phyloP scores from a whole-genome alignment of 179 eudicot species.

The Heliamphora pulchella region DNA sequence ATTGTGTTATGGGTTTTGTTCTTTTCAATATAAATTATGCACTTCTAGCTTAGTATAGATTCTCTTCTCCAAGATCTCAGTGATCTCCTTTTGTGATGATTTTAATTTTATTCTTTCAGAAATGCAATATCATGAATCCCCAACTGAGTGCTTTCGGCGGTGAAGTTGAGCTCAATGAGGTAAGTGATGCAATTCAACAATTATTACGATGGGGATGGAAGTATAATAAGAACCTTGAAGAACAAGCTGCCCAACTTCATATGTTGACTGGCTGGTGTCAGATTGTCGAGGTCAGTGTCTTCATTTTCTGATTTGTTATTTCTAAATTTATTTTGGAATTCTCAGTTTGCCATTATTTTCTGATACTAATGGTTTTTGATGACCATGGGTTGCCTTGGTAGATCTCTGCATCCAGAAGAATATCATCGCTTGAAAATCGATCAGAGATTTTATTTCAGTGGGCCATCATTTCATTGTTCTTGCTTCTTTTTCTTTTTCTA shows the following conservation, averaged over 20 bases:
- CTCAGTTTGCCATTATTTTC: neutral
- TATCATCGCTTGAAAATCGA: slow-evolving; percentile 61
- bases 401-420: slow-evolving; percentile 84
- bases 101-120: slow-evolving; percentile 27
- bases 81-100: slow-evolving; percentile 1
- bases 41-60: neutral
- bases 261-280: slow-evolving; percentile 98
- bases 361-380: neutral
- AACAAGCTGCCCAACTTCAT: slow-evolving; percentile 98
- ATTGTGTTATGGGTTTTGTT: neutral
- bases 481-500: neutral
- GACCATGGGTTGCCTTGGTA: slow-evolving; percentile 22
- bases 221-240: slow-evolving; percentile 92
- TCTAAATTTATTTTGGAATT: slow-evolving; percentile 1
- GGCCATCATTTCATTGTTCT: slow-evolving; percentile 22
- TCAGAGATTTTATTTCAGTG: slow-evolving; percentile 85
- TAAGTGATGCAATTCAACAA: slow-evolving; percentile 66
- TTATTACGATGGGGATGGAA: slow-evolving; percentile 96
- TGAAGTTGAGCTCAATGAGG: slow-evolving; percentile 77
- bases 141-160: slow-evolving; percentile 56
- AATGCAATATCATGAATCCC: slow-evolving; percentile 34
- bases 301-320: neutral
- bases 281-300: slow-evolving; percentile 62
- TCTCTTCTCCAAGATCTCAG: slow-evolving; percentile 1
- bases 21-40: slow-evolving; percentile 7